Conservation (phyloP, 208 protist genomes). For the Leishmania major region DNA sequence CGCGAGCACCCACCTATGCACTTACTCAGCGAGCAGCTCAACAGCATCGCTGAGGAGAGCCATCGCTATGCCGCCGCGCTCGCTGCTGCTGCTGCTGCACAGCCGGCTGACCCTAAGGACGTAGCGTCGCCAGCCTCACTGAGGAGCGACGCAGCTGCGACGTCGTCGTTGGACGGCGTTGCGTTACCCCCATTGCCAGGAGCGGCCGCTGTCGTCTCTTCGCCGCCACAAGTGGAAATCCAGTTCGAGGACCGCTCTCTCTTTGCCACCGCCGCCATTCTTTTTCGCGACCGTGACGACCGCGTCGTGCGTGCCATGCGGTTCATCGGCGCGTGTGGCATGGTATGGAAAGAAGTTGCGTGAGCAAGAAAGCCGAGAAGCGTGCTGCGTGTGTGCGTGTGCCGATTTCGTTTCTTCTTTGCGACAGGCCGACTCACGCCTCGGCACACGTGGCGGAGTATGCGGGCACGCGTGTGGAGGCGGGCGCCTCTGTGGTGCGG, state of each 20-base stretch:
- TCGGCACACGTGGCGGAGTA: not conserved
- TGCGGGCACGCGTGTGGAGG: not conserved
- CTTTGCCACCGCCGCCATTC: slow-evolving; percentile 48
- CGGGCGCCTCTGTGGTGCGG: not conserved
- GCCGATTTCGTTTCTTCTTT: not conserved
- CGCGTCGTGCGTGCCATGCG: slow-evolving; percentile 29
- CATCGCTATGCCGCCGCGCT: not conserved
- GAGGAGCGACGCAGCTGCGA: not conserved
- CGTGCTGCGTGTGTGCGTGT: not conserved
- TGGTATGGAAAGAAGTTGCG: slow-evolving; percentile 52
- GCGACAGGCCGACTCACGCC: not conserved
- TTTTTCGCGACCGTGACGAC: slow-evolving; percentile 36
- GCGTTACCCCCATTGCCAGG: not conserved
- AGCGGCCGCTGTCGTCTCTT: not conserved
- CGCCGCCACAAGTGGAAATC: slow-evolving; percentile 32
- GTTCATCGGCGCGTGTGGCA: slow-evolving; percentile 68
- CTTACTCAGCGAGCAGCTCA: slow-evolving; percentile 51
- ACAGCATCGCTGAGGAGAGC: slow-evolving; percentile 31
- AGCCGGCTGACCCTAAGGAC: not conserved
- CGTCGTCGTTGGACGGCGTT: not conserved
- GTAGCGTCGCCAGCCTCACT: not conserved
- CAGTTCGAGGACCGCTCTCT: slow-evolving; percentile 49
- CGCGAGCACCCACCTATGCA: slow-evolving; percentile 59
- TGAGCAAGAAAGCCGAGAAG: slow-evolving; percentile 2
- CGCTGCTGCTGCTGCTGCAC: not conserved